Evolutionary conservation across 768 basidiomycete genomes (phyloP), one percentile per base, ranked within the genome.

Genomic region (Hortiboletus campestris): DNA sequence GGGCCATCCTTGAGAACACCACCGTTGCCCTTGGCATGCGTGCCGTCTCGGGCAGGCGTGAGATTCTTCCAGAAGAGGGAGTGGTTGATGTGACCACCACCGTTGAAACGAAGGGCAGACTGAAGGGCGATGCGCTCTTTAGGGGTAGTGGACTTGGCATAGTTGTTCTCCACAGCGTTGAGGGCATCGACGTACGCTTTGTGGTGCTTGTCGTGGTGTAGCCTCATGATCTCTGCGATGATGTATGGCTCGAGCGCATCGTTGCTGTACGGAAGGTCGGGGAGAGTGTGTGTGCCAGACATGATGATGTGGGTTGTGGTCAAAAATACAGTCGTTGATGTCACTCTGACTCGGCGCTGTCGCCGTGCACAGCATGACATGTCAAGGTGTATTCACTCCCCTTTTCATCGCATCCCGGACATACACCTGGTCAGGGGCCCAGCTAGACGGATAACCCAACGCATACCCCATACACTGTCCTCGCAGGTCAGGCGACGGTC

Each of bases 1-100:
- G 84, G 80, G 16, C 90, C 90, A 13, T 83, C 79, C 45, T 76
- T 76, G 63, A 91, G 76, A 16, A 68, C 64, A 49, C 88, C 88
- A 17, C 89, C 89, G 42, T 69, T 73, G 47, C 87, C 86, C 69
- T 84, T 86, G 64, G 74, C 73, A 61, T 81, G 81, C 19, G 69
- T 68, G 22, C 77, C 72, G 31, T 66, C 56, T 2, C 56, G 60
- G 12, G 84, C 68, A 7, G 91, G 89, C 2, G 92, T 84, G 56
- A 97, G 84, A 78, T 95, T 95, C 80, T 85, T 91, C 95, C 95
- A 97, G 80, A 98, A 98, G 57, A 96, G 85, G 49, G 94, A 91
- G 78, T 94, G 92, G 75, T 94, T 94, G 80, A 94, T 91, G 75
- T 92, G 94, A n/a, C 64, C 66, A 12, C 67, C 66, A 6, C 66